Conservation (phyloP, 2,329 filamentous ascomycete species). For the Pseudocercospora musae region DNA sequence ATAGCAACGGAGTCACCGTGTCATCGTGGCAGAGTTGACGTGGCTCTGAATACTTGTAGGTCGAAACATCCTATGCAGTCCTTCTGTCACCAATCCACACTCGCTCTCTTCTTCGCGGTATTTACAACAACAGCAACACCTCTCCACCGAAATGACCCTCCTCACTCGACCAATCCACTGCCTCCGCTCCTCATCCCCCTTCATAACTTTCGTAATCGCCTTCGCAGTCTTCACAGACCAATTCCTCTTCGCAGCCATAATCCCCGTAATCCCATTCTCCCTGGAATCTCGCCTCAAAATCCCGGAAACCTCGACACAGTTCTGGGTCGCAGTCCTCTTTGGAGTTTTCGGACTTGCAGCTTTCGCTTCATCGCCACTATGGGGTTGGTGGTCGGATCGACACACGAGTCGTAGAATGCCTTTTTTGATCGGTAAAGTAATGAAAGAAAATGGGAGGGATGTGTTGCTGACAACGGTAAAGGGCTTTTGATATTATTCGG, state of each 20-base stretch:
- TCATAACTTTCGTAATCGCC: conserved; percentile 25
- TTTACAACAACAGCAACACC: not conserved
- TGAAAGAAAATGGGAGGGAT: not conserved
- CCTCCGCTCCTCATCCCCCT: conserved; percentile 21
- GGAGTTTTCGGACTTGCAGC: conserved; percentile 67
- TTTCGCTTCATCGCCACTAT: conserved; percentile 47
- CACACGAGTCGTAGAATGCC: conserved; percentile 59
- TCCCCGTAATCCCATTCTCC: conserved; percentile 22
- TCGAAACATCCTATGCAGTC: not conserved
- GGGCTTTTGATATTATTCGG: conserved; percentile 60
- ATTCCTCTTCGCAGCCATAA: conserved; percentile 26
- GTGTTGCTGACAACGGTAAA: conserved; percentile 38
- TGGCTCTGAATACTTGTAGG: not conserved
- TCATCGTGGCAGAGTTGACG: not conserved
- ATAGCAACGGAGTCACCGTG: not conserved
- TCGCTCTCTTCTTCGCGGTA: not conserved
- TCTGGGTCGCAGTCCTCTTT: conserved; percentile 66
- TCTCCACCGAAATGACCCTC: no score
- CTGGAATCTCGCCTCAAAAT: conserved; percentile 16
- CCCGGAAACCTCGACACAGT: conserved; percentile 48
- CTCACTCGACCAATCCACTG: not conserved
- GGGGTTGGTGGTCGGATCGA: conserved; percentile 58
- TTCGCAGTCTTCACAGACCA: conserved; percentile 28
- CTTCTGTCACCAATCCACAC: not conserved
- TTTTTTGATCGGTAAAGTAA: conserved; percentile 35